Evolutionary conservation across 2,329 filamentous ascomycete species (phyloP).

Genomic region (Thermoascus crustaceus): DNA sequence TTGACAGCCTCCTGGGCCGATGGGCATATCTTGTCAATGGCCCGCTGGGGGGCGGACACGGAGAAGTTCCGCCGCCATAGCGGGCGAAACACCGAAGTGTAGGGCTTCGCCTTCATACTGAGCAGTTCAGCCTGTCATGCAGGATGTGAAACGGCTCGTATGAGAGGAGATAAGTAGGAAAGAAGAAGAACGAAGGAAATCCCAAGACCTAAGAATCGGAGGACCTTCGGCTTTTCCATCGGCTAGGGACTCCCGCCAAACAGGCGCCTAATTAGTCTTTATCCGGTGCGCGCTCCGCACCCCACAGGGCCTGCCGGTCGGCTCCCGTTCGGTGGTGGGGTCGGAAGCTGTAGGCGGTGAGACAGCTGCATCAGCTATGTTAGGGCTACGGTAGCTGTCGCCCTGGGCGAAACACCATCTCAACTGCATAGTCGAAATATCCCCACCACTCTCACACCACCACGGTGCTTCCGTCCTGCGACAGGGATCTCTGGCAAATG

Average conservation of each 20-base stretch:
- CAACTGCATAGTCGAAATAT: no score
- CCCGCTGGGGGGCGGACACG: slow-evolving; percentile 52
- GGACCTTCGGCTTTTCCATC: no score
- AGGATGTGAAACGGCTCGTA: background rate
- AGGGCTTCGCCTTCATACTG: slow-evolving; percentile 18
- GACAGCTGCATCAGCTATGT: no score
- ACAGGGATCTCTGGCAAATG: no score
- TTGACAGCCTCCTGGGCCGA: slow-evolving; percentile 63
- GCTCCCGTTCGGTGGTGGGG: no score
- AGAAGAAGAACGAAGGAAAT: slow-evolving; percentile 2
- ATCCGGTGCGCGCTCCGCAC: background rate
- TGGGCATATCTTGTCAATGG: slow-evolving; percentile 66
- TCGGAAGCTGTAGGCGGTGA: no score
- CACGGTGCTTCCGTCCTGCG: no score
- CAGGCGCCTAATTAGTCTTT: background rate
- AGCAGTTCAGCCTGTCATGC: background rate
- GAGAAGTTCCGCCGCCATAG: slow-evolving; percentile 52
- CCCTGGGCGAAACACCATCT: no score
- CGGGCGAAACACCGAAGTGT: slow-evolving; percentile 24
- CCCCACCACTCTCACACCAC: no score
- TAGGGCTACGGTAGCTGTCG: no score
- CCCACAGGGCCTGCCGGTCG: slow-evolving; percentile 1
- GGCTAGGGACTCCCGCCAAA: background rate
- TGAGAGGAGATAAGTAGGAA: slow-evolving; percentile 1
- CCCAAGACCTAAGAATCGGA: background rate